Conservation (phyloP, 1,139 yeast genomes). For the Candida glucosophila region DNA sequence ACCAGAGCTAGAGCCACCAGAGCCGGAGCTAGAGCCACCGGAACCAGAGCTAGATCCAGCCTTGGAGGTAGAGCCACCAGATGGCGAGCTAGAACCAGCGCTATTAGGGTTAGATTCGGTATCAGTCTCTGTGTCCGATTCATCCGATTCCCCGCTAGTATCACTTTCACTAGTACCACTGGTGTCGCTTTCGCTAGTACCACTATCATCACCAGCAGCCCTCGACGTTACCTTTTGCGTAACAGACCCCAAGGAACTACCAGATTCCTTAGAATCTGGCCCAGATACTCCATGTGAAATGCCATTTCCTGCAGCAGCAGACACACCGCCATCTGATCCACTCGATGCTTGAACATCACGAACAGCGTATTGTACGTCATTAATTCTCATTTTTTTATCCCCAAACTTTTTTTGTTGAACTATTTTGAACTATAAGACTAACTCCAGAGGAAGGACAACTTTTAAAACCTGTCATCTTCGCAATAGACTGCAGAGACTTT, state of each 20-base stretch:
- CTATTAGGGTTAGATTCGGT: conserved; percentile 6
- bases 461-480: no score
- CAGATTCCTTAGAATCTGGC: conserved; percentile 6
- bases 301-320: neutral
- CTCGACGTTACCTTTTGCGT: conserved; percentile 9
- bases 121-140: no score
- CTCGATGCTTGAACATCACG: neutral
- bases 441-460: no score
- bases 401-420: conserved; percentile 2
- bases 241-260: no score
- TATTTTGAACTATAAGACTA: no score
- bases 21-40: conserved; percentile 7
- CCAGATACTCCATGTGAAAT: conserved; percentile 7
- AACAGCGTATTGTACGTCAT: conserved; percentile 17
- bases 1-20: conserved; percentile 8
- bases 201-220: no score
- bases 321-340: conserved; percentile 1
- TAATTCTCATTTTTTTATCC: conserved; percentile 9
- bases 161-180: no score
- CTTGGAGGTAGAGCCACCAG: conserved; percentile 11
- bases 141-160: no score
- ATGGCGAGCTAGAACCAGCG: conserved; percentile 9
- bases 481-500: no score
- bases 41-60: conserved; percentile 8
- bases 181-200: no score